Evolutionary conservation across 345 rosid species (phyloP).

Genomic region (Trapa bicornis): DNA sequence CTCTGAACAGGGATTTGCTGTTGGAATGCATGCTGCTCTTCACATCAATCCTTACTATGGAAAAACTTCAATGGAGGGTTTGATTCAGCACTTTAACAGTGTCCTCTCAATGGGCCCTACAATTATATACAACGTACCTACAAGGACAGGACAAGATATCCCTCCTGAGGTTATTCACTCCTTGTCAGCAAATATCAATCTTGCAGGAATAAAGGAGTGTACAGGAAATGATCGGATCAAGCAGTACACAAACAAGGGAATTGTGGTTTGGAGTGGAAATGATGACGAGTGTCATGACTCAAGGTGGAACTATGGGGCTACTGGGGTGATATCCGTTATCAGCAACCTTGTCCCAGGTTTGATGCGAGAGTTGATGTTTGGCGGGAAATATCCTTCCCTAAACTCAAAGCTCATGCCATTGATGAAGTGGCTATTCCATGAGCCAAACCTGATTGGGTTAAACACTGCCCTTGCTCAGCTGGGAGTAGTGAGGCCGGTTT

Average conservation of each 20-base stretch:
- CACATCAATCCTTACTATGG: slow-evolving; percentile 93
- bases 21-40: slow-evolving; percentile 89
- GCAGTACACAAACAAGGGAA: slow-evolving; percentile 46
- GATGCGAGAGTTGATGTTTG: slow-evolving; percentile 50
- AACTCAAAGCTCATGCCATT: slow-evolving; percentile 34
- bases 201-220: slow-evolving; percentile 76
- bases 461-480: too few species aligned
- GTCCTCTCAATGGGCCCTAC: slow-evolving; percentile 82
- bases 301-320: slow-evolving; percentile 61
- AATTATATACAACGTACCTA: slow-evolving; percentile 72
- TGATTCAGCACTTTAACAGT: slow-evolving; percentile 53
- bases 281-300: slow-evolving; percentile 85
- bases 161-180: slow-evolving; percentile 45
- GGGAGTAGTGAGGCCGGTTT: too few species aligned
- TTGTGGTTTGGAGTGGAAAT: slow-evolving; percentile 80
- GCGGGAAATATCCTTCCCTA: slow-evolving; percentile 44
- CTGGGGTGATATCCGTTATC: slow-evolving; percentile 63
- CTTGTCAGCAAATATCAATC: slow-evolving; percentile 43
- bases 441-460: too few species aligned
- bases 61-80: slow-evolving; percentile 69
- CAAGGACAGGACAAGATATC: slow-evolving; percentile 73
- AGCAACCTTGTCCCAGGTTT: slow-evolving; percentile 68
- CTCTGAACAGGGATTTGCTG: slow-evolving; percentile 80
- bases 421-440: too few species aligned
- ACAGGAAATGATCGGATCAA: slow-evolving; percentile 54